These are phyloP conservation scores for Tetraselmis striata DNA, from an alignment of 139 green algal genomes.

Conservation along the genomic window DNA sequence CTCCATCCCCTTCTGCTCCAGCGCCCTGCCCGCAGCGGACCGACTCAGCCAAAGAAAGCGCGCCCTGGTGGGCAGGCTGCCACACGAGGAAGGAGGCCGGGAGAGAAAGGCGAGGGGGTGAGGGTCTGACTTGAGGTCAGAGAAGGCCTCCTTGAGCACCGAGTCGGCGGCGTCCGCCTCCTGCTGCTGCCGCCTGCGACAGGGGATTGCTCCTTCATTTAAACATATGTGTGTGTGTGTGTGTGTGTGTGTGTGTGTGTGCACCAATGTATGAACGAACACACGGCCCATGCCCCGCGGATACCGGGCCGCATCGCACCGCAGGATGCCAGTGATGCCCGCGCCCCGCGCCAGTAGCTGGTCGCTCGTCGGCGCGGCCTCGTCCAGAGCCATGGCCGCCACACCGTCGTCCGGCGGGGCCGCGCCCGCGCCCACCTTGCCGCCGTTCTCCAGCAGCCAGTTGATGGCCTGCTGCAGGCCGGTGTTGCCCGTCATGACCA, in stretches of 20 bases:
- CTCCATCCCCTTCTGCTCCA: constrained; percentile 72
- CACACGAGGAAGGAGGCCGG: constrained; percentile 29
- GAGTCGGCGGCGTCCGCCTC: background rate
- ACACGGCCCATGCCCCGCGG: no score
- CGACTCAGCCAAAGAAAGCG: no score
- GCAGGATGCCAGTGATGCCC: background rate
- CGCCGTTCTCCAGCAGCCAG: constrained; percentile 29
- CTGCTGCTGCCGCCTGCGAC: background rate
- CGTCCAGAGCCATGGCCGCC: background rate
- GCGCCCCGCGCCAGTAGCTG: background rate
- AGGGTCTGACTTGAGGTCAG: constrained; percentile 1
- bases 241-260: background rate
- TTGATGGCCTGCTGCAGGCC: constrained; percentile 24
- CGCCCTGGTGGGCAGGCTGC: constrained; percentile 59
- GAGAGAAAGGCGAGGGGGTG: background rate
- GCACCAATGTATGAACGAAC: no score
- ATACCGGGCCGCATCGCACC: background rate
- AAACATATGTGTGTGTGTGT: background rate
- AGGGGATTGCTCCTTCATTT: background rate
- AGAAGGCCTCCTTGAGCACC: background rate
- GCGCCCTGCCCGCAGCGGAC: constrained; percentile 25
- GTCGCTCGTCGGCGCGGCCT: background rate
- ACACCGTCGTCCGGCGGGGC: background rate
- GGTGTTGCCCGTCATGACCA: constrained; percentile 25
- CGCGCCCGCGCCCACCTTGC: background rate